Evolutionary conservation across 176 grass and related monocot genomes (phyloP), one percentile per base, ranked within the genome.

Genomic region (Aegilops bicornis): DNA sequence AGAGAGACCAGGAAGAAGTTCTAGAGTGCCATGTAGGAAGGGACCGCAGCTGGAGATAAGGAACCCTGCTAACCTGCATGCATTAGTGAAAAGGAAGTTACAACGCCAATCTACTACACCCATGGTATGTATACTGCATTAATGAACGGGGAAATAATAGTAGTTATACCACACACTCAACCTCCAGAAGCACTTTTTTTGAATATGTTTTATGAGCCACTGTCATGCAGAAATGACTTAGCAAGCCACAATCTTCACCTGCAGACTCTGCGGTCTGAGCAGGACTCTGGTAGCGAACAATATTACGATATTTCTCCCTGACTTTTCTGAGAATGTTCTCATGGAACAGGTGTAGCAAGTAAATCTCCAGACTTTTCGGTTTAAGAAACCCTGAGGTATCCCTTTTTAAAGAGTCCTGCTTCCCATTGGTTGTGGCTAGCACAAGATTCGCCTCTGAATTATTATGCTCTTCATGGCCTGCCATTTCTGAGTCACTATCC

Each of bases 21-120:
- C 93, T 76, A 85, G 96, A 98, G 89, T 98, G 96, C 93, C 93
- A 92, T 24, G 96, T 95, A 84, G 90, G 90, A 88, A 92, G 90
- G 69, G 93, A 94, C 42, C 82, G 22, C 43, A 95, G 64, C 80
- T 96, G 88, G 48, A 98, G 82, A 91, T 92, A 98, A 16, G 93
- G 86, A 85, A 98, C 90, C 84, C 88, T 89, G 78, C 90, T 96
- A 78, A 98, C 86, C 96, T 52, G 48, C 48, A 52, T 98, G 90
- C 60, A 95, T 82, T 85, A 36, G 54, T 56, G 45, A 68, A 87
- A 87, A 81, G 10, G 17, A 65, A 77, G 32, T 73, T 47, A 65
- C 69, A 89, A 87, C 80, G 10, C 10, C 42, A 74, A 25, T 73
- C 48, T 52, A 52, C 36, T 62, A 69, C 16, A 70, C 48, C 23